Base-by-base conservation (phyloP, 768 basidiomycete species). In the Russula emetica region DNA sequence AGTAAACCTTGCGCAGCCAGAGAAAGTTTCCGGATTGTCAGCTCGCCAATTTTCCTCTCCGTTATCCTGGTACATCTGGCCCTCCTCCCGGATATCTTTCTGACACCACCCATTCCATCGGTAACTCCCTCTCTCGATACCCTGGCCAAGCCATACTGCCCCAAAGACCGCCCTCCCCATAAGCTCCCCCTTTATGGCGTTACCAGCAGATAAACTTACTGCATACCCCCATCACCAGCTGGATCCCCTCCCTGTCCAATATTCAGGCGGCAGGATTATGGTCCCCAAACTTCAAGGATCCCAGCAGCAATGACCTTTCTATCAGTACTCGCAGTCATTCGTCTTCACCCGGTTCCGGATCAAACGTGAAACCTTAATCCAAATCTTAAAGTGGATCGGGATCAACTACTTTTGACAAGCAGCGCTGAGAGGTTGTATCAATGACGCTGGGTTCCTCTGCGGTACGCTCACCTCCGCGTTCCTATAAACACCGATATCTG, bases 321-420 rank as follows among this genome's bases (percentile, higher is more conserved):
- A 79, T 76, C 78, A 82, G 71, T 82, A 83, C 66, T 82, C 81
- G 2, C 80, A 82, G 58, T 85, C 56, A 79, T 81, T 68, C 68
- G 80, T 69, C 63, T 11, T 26, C n/a, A 34, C 62, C 36, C 11
- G 14, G 22, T 53, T 22, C 18, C 28, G 44, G 30, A 9, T 44
- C 14, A 20, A 16, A 32, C 28, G 22, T n/a, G 32, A 14, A 51
- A 26, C 20, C 42, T 60, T n/a, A 63, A 36, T 45, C 55, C 18
- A 53, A 2, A 30, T 51, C 51, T 30, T 14, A 40, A 14, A 26
- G 20, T 60, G 80, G 28, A 28, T 28, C 28, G 28, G 28, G 28
- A 28, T 28, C 28, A 28, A 28, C 28, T 28, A 28, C 28, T 28
- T 28, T 28, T 4, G 28, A 28, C 28, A 28, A 28, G 28, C 2